A percentile compares a stretch with the other conserved stretches of the same genome.
Conservation (phyloP, 345 rosid genomes). For the Dimocarpus longan region DNA sequence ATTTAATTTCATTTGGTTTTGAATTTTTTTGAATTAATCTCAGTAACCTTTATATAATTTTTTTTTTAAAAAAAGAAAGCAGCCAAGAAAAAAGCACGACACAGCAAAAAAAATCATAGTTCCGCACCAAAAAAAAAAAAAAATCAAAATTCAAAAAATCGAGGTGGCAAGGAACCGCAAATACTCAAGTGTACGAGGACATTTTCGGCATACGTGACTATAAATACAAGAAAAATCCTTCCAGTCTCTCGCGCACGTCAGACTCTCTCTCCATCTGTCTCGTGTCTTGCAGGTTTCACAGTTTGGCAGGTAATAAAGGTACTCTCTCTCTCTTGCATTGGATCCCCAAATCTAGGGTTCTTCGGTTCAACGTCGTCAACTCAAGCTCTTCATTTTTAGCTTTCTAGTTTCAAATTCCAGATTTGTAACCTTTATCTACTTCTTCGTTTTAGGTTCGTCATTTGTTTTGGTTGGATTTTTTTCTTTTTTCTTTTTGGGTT, state of each 20-base stretch:
- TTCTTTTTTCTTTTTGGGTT: not conserved
- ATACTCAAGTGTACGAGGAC: not conserved
- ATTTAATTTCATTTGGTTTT: too few species aligned
- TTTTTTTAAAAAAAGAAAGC: too few species aligned
- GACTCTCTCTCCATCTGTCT: not conserved
- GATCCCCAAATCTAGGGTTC: constrained; percentile 49
- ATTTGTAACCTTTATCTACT: constrained; percentile 1
- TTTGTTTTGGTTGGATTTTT: not conserved
- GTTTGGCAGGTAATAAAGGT: constrained; percentile 28
- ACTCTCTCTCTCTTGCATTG: constrained; percentile 18
- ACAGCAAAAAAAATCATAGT: not conserved
- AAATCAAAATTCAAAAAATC: not conserved
- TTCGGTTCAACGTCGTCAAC: not conserved
- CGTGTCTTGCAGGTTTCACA: constrained; percentile 29
- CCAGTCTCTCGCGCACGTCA: not conserved
- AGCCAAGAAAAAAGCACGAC: too few species aligned
- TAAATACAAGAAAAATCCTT: constrained; percentile 13
- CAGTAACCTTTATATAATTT: too few species aligned
- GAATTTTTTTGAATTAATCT: too few species aligned
- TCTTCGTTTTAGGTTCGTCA: not conserved
- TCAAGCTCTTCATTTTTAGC: constrained; percentile 2
- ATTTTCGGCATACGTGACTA: constrained; percentile 19
- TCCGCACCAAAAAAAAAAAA: not conserved
- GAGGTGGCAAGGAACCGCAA: constrained; percentile 15
- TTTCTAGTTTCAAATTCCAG: not conserved